Conservation (phyloP, 179 eudicot species). For the Spergularia azorica region DNA sequence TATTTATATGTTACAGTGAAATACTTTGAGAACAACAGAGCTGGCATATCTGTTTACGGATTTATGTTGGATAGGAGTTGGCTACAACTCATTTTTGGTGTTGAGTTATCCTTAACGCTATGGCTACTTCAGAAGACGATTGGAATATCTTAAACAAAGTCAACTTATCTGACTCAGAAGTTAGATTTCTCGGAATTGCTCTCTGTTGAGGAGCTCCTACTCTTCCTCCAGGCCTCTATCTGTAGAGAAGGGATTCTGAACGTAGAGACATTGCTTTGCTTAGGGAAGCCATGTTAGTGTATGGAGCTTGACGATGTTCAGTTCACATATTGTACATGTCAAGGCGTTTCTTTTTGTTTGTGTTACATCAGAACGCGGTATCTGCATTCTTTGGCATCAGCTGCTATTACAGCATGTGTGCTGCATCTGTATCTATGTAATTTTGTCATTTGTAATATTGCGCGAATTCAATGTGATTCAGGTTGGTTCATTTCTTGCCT, state of each 20-base stretch:
- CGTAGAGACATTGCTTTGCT: not conserved
- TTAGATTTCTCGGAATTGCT: not conserved
- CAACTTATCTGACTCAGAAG: not conserved
- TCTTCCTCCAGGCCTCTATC: not conserved
- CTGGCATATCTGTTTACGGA: conserved; percentile 85
- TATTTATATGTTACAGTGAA: conserved; percentile 48
- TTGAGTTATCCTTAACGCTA: conserved; percentile 79
- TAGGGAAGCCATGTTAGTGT: not conserved
- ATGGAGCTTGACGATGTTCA: not conserved
- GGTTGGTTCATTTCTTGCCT: not conserved
- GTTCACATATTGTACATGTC: not conserved
- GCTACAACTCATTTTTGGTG: conserved; percentile 79
- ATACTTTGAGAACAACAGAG: conserved; percentile 89
- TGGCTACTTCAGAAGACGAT: conserved; percentile 91
- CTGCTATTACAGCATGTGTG: not conserved
- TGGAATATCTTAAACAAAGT: conserved; percentile 43
- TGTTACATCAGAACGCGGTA: not conserved
- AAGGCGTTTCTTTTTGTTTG: not conserved
- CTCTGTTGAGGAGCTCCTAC: not conserved
- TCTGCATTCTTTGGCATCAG: not conserved
- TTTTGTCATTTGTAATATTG: not conserved
- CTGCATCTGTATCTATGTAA: not conserved
- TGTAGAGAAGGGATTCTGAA: not conserved
- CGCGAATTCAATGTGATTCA: not conserved
- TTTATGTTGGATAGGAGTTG: conserved; percentile 82